A percentile compares a stretch with the other conserved stretches of the same genome.
Evolutionary conservation across 441 rosid species (phyloP).

Genomic region (Adansonia grandidieri): DNA sequence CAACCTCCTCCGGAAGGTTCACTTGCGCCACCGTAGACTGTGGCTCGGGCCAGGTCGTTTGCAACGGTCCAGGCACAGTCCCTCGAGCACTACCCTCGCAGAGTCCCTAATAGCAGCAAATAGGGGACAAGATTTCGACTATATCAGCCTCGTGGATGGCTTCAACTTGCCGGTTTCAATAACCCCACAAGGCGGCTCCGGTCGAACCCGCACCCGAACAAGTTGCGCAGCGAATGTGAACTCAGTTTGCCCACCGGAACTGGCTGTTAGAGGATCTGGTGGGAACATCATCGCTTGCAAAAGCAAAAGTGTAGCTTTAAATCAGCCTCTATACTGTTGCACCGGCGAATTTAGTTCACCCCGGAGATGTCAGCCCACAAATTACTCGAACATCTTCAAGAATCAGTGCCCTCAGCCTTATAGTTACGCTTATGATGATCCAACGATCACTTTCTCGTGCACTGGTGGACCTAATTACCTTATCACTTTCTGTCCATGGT

Average conservation of each 20-base stretch:
- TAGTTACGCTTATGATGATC: slow-evolving; percentile 92
- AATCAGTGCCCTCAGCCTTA: slow-evolving; percentile 87
- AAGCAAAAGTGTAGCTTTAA: slow-evolving; percentile 37
- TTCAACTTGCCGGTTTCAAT: slow-evolving; percentile 47
- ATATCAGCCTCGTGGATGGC: slow-evolving; percentile 50
- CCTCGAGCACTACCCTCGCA: slow-evolving; percentile 36
- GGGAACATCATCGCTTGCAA: slow-evolving; percentile 39
- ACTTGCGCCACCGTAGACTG: slow-evolving; percentile 41
- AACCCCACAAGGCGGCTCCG: slow-evolving; percentile 37
- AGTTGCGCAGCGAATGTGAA: slow-evolving; percentile 44
- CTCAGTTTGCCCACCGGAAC: slow-evolving; percentile 43
- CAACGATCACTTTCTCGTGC: slow-evolving; percentile 72
- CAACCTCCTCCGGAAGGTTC: slow-evolving; percentile 34
- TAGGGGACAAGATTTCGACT: slow-evolving; percentile 35
- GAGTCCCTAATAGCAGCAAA: slow-evolving; percentile 30
- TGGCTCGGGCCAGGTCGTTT: slow-evolving; percentile 37
- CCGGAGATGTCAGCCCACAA: slow-evolving; percentile 31
- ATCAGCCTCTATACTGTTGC: slow-evolving; percentile 37
- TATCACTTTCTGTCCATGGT: slow-evolving; percentile 59
- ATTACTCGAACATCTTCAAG: slow-evolving; percentile 66
- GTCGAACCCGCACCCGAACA: slow-evolving; percentile 41
- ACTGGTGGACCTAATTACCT: slow-evolving; percentile 64
- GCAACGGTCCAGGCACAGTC: slow-evolving; percentile 36
- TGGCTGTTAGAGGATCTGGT: slow-evolving; percentile 25
- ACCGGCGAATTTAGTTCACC: slow-evolving; percentile 29